These are phyloP conservation scores for Combretum micranthum DNA, from an alignment of 345 rosid species.

Conservation along the genomic window DNA sequence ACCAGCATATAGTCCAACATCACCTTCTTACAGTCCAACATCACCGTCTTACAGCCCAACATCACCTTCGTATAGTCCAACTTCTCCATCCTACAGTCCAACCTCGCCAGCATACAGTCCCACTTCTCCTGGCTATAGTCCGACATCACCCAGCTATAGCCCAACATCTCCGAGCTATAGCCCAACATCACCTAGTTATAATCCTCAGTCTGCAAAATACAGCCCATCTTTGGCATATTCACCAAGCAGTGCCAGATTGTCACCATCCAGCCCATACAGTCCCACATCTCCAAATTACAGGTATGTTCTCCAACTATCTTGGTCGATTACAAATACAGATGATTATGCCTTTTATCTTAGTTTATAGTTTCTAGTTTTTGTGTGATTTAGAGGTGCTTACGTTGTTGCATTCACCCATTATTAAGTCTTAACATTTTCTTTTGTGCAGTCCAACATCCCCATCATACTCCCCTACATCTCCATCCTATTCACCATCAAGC, in stretches of 20 bases:
- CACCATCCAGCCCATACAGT: constrained; percentile 89
- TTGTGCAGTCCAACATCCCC: constrained; percentile 78
- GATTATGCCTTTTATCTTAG: not conserved
- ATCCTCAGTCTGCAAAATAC: constrained; percentile 58
- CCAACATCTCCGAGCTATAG: constrained; percentile 80
- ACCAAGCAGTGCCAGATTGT: constrained; percentile 83
- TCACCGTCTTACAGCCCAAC: constrained; percentile 86
- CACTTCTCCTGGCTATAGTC: constrained; percentile 80
- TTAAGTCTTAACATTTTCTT: not conserved
- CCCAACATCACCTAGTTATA: constrained; percentile 73
- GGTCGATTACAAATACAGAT: not conserved
- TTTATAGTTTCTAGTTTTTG: not conserved
- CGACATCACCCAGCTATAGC: constrained; percentile 71
- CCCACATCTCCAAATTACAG: constrained; percentile 94
- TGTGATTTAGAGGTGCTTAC: not conserved
- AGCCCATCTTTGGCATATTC: constrained; percentile 86
- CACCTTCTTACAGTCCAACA: constrained; percentile 77
- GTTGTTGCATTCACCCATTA: not conserved
- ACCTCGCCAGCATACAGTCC: constrained; percentile 79
- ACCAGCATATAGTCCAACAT: constrained; percentile 75
- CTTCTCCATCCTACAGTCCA: constrained; percentile 69
- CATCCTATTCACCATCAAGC: constrained; percentile 85
- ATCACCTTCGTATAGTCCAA: constrained; percentile 79
- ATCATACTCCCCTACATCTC: constrained; percentile 91
- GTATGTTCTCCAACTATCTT: constrained; percentile 17